Evolutionary conservation across 2,329 filamentous ascomycete genomes (phyloP).

Genomic region (Exophiala bonariae): DNA sequence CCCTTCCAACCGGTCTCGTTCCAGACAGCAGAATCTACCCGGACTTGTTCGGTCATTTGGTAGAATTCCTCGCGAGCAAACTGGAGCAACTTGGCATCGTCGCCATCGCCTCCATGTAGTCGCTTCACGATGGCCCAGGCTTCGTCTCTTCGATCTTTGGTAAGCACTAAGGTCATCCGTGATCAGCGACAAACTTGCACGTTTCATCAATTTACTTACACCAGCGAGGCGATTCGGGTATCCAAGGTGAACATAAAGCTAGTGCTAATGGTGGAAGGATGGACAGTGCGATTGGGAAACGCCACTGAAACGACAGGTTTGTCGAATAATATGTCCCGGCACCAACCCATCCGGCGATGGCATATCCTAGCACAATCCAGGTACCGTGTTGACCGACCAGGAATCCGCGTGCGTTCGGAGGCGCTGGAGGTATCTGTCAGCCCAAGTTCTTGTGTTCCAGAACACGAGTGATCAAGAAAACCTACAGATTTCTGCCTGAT

Average conservation of each 20-base stretch:
- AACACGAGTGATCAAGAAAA: background rate
- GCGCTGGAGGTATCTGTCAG: slow-evolving; percentile 3
- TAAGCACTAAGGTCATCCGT: slow-evolving; percentile 30
- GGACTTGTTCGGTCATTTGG: slow-evolving; percentile 24
- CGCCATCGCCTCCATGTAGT: slow-evolving; percentile 34
- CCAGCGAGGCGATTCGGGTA: slow-evolving; percentile 52
- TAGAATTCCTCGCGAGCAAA: slow-evolving; percentile 24
- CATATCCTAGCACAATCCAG: slow-evolving; percentile 50
- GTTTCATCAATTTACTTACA: slow-evolving; percentile 28
- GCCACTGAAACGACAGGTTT: slow-evolving; percentile 44
- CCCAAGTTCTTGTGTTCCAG: too few relatives aligned
- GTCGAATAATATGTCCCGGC: slow-evolving; percentile 47
- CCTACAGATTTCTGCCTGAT: slow-evolving; percentile 33
- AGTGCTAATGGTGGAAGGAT: slow-evolving; percentile 42
- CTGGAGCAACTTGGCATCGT: slow-evolving; percentile 13
- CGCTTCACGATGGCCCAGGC: slow-evolving; percentile 45
- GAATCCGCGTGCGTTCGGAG: slow-evolving; percentile 38
- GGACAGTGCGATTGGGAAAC: slow-evolving; percentile 46
- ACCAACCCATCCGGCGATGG: slow-evolving; percentile 46
- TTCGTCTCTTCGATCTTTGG: slow-evolving; percentile 46
- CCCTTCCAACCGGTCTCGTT: slow-evolving; percentile 17
- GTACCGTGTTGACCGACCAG: slow-evolving; percentile 49
- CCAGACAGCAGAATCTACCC: slow-evolving; percentile 17
- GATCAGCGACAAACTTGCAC: background rate
- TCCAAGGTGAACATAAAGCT: slow-evolving; percentile 41